Percentiles rank a stretch among this genome's conserved stretches.
These are phyloP conservation scores for Nakazawaea molendinolei DNA, from an alignment of 805 yeast species.

Conservation along the genomic window DNA sequence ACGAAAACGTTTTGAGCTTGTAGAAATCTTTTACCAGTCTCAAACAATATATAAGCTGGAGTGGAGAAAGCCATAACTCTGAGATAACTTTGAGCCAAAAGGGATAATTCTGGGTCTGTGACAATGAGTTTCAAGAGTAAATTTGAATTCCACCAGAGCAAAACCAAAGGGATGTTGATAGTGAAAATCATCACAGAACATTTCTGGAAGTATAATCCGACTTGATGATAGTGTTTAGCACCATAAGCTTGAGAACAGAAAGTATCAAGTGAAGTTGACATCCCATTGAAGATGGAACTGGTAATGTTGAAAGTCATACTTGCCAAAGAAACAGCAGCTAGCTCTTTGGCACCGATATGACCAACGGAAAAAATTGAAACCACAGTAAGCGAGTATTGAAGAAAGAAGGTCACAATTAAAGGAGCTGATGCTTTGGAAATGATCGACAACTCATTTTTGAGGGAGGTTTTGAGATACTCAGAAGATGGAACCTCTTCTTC, in stretches of 20 bases:
- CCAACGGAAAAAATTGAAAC: conserved; percentile 51
- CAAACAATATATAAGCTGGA: conserved; percentile 41
- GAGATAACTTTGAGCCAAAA: conserved; percentile 39
- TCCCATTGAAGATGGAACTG: conserved; percentile 50
- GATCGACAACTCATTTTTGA: conserved; percentile 15
- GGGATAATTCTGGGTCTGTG: conserved; percentile 42
- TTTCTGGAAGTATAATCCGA: conserved; percentile 50
- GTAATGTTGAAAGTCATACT: conserved; percentile 50
- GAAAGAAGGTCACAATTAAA: conserved; percentile 41
- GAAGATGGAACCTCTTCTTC: too few relatives aligned
- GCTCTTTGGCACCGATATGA: conserved; percentile 45
- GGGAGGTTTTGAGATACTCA: too few relatives aligned
- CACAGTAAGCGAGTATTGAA: conserved; percentile 46
- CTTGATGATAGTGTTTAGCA: conserved; percentile 40
- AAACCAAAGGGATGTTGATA: conserved; percentile 42
- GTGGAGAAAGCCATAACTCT: conserved; percentile 39
- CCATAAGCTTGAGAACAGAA: conserved; percentile 57
- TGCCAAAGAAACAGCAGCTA: conserved; percentile 54
- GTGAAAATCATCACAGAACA: conserved; percentile 44
- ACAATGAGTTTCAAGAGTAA: conserved; percentile 28
- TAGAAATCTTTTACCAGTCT: conserved; percentile 63
- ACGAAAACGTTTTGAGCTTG: conserved; percentile 76
- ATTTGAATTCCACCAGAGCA: conserved; percentile 20
- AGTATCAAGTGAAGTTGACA: conserved; percentile 50
- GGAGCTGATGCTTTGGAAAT: conserved; percentile 38